Conservation (phyloP, 2,329 filamentous ascomycete genomes). For the Daldinia eschscholtzii region DNA sequence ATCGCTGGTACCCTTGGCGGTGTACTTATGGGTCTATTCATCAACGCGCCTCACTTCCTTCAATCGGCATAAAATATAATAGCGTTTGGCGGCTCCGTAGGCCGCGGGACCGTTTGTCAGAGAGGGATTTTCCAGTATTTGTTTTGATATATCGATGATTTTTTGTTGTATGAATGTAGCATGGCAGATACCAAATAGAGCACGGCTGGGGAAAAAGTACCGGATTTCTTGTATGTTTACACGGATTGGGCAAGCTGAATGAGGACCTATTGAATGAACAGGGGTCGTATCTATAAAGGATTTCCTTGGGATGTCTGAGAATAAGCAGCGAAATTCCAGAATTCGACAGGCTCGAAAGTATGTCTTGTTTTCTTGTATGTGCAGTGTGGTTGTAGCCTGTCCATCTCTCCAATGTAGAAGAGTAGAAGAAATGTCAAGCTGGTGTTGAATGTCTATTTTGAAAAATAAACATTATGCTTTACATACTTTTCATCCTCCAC, state of each 20-base stretch:
- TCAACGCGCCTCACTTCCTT: constrained; percentile 71
- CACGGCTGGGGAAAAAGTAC: neutral
- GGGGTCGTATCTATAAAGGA: neutral
- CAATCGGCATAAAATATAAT: neutral
- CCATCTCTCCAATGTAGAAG: no score
- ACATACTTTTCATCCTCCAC: no score
- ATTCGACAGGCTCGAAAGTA: neutral
- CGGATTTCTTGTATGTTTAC: neutral
- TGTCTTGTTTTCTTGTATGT: neutral
- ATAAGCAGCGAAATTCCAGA: constrained; percentile 4
- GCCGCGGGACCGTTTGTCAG: neutral
- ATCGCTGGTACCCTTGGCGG: constrained; percentile 70
- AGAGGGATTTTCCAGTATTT: neutral
- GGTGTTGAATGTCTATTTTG: no score
- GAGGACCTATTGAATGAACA: neutral
- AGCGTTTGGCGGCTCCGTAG: neutral
- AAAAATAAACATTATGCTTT: no score
- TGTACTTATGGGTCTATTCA: constrained; percentile 61
- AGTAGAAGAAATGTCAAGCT: no score
- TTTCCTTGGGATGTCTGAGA: neutral
- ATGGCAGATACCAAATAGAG: constrained; percentile 28
- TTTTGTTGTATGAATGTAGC: constrained; percentile 9
- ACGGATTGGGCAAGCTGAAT: neutral
- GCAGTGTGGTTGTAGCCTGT: neutral
- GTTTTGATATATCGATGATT: neutral